Evolutionary conservation across 2,329 filamentous ascomycete species (phyloP).

Genomic region (Clonostachys byssicola): DNA sequence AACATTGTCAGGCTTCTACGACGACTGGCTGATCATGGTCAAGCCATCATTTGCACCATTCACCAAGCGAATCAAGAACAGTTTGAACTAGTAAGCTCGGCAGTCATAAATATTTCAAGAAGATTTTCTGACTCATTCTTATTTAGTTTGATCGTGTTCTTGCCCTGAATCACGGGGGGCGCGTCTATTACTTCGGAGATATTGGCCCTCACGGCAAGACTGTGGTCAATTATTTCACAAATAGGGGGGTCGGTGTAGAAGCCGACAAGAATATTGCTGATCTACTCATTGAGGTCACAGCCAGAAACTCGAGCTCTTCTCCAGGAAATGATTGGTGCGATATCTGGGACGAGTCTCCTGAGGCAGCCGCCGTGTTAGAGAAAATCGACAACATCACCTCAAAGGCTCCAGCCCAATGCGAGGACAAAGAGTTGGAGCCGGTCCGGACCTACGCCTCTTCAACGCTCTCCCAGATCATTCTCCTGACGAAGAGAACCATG

Average conservation of each 20-base stretch:
- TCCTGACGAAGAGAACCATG: constrained; percentile 27
- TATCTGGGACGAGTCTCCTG: constrained; percentile 55
- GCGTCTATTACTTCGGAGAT: constrained; percentile 58
- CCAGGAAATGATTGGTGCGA: constrained; percentile 58
- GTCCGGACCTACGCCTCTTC: constrained; percentile 19
- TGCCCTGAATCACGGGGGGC: constrained; percentile 54
- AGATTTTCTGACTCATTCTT: constrained; percentile 38
- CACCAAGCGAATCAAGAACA: constrained; percentile 37
- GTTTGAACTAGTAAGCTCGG: constrained; percentile 12
- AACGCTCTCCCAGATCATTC: constrained; percentile 20
- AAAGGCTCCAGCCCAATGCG: constrained; percentile 39
- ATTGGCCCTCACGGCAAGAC: constrained; percentile 55
- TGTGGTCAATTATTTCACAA: constrained; percentile 60
- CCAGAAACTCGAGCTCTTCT: constrained; percentile 20
- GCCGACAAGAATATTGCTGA: constrained; percentile 69
- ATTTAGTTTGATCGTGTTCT: constrained; percentile 55
- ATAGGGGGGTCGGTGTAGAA: constrained; percentile 56
- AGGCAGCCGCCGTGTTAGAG: constrained; percentile 49
- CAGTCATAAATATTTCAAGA: constrained; percentile 24
- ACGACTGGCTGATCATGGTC: constrained; percentile 51
- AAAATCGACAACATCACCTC: constrained; percentile 49
- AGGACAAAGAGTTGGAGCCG: constrained; percentile 9
- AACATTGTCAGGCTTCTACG: constrained; percentile 39
- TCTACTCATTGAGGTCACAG: constrained; percentile 59
- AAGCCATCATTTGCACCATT: constrained; percentile 50